Percentiles rank a stretch among this genome's conserved stretches.
phyloP scores from a whole-genome alignment of 495 filamentous ascomycete species.

The Zalerion maritima region DNA sequence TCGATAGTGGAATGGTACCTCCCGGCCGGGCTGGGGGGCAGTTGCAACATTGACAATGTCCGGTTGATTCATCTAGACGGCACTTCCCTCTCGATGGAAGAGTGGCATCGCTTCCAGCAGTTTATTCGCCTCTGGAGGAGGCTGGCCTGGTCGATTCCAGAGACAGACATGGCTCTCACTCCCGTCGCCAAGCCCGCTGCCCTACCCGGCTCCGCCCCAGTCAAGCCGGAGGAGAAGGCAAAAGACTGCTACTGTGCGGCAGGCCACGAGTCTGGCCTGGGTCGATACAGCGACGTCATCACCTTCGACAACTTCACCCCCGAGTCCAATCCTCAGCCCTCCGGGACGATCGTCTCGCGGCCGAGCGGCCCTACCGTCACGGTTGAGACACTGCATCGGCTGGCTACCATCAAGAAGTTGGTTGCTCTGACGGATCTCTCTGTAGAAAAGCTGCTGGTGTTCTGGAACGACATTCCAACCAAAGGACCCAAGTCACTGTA shows the following conservation, averaged over 20 bases:
- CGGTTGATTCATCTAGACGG: conserved; percentile 7
- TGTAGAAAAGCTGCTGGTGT: conserved; percentile 1
- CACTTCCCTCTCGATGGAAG: conserved; percentile 1
- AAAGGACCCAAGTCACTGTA: conserved; percentile 4
- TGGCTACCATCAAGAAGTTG: conserved; percentile 4
- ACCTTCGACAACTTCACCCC: too few species aligned
- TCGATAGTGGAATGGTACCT: too few species aligned
- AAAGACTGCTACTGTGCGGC: too few species aligned
- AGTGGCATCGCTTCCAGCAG: conserved; percentile 8
- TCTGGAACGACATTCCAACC: conserved; percentile 8
- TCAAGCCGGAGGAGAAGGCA: too few species aligned
- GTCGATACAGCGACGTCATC: too few species aligned
- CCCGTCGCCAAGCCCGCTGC: background rate
- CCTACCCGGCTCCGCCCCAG: too few species aligned
- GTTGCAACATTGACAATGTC: conserved; percentile 1
- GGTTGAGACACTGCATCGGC: too few species aligned
- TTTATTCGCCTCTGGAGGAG: conserved; percentile 8
- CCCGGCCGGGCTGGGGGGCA: background rate
- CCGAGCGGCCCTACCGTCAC: too few species aligned
- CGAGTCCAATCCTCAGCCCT: too few species aligned
- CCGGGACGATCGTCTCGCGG: too few species aligned
- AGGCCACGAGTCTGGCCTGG: too few species aligned
- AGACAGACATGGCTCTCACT: conserved; percentile 7
- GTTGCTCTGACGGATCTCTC: conserved; percentile 2
- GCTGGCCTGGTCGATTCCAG: conserved; percentile 9